phyloP scores from a whole-genome alignment of 805 yeast species.

The Pachysolen tannophilus region DNA sequence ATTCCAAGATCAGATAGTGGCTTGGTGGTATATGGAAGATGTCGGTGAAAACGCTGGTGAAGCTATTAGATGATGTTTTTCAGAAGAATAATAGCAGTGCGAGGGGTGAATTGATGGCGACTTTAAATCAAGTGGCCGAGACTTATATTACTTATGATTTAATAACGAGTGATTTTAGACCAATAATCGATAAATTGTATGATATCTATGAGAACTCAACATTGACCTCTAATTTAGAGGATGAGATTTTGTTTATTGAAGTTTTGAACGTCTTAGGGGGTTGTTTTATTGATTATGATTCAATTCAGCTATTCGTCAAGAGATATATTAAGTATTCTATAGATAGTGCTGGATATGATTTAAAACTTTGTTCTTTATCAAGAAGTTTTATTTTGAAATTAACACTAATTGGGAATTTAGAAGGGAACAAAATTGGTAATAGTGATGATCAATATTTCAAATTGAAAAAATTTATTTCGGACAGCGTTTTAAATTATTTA shows the following conservation, averaged over 20 bases:
- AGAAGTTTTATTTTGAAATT: slow-evolving; percentile 21
- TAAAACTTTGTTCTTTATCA: slow-evolving; percentile 26
- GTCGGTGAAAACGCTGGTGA: too few species aligned
- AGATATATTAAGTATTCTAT: slow-evolving; percentile 41
- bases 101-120: too few species aligned
- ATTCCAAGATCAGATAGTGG: too few species aligned
- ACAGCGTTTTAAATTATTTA: slow-evolving; percentile 13
- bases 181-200: slow-evolving; percentile 24
- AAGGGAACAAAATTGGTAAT: slow-evolving; percentile 8
- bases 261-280: slow-evolving; percentile 27
- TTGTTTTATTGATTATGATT: slow-evolving; percentile 21
- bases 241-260: slow-evolving; percentile 31
- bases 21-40: too few species aligned
- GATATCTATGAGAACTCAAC: slow-evolving; percentile 25
- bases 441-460: slow-evolving; percentile 5
- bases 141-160: too few species aligned
- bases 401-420: slow-evolving; percentile 12
- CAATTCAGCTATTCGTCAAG: slow-evolving; percentile 39
- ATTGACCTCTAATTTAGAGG: slow-evolving; percentile 19
- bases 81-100: too few species aligned
- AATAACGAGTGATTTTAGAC: slow-evolving; percentile 4
- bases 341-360: slow-evolving; percentile 48
- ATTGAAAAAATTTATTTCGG: too few species aligned
- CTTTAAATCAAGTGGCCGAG: too few species aligned
- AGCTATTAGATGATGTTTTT: too few species aligned